These are phyloP conservation scores for Lactarius tabidus DNA, from an alignment of 768 basidiomycete species.

Conservation along the genomic window DNA sequence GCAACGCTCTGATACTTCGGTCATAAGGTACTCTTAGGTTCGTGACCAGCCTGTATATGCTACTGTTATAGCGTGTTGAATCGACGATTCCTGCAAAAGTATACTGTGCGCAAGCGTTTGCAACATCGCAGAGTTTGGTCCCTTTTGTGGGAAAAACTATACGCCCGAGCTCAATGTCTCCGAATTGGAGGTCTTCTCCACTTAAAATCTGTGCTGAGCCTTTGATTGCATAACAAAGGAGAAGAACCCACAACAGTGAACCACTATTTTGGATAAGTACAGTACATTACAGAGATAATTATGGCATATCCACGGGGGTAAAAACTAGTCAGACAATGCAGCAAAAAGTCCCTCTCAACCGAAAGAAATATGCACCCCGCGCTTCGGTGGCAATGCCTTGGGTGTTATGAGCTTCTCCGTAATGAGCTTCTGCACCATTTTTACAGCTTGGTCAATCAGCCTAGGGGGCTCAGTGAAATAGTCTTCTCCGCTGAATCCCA, in stretches of 20 bases:
- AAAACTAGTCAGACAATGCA: neutral
- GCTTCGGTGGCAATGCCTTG: neutral
- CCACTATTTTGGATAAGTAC: neutral
- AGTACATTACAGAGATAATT: neutral
- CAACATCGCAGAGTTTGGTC: too few species aligned
- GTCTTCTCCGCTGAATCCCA: constrained; percentile 26
- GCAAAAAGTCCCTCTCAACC: neutral
- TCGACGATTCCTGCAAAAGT: too few species aligned
- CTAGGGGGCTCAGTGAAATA: neutral
- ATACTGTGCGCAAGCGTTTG: too few species aligned
- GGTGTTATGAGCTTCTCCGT: constrained; percentile 5
- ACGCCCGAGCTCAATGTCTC: too few species aligned
- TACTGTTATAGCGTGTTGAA: too few species aligned
- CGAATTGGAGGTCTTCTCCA: too few species aligned
- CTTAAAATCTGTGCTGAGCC: too few species aligned
- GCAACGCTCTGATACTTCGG: too few species aligned
- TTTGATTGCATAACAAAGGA: neutral
- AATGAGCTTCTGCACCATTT: constrained; percentile 12
- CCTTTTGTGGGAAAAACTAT: too few species aligned
- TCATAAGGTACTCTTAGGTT: too few species aligned
- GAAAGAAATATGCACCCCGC: neutral
- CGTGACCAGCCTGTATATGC: too few species aligned
- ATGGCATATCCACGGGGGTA: neutral
- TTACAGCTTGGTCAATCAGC: constrained; percentile 11
- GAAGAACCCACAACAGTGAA: neutral